Evolutionary conservation across 2,329 filamentous ascomycete species (phyloP).

Genomic region (Piedraia hortae): DNA sequence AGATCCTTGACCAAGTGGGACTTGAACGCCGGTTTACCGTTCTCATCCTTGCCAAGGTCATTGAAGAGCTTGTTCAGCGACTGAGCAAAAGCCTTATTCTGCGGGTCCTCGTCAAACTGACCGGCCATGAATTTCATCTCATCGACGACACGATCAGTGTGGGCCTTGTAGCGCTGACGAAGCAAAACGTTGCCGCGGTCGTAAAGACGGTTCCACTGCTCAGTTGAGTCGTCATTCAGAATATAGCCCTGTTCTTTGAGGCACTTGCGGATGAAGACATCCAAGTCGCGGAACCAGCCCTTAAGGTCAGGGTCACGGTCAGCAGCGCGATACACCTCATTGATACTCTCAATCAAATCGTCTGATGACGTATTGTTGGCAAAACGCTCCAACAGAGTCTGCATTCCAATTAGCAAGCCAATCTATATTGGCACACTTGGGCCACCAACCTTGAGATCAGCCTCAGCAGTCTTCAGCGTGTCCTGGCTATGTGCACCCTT

Average conservation of each 20-base stretch:
- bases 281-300: slow-evolving; percentile 59
- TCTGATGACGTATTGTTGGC: slow-evolving; percentile 80
- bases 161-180: slow-evolving; percentile 59
- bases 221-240: slow-evolving; percentile 49
- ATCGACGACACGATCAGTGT: slow-evolving; percentile 66
- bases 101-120: slow-evolving; percentile 68
- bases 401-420: slow-evolving; percentile 23
- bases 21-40: slow-evolving; percentile 74
- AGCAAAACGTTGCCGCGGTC: slow-evolving; percentile 68
- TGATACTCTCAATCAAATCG: slow-evolving; percentile 61
- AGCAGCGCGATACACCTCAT: slow-evolving; percentile 63
- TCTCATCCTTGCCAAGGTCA: slow-evolving; percentile 65
- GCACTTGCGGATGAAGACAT: slow-evolving; percentile 54
- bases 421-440: slow-evolving; percentile 14
- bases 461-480: slow-evolving; percentile 42
- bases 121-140: slow-evolving; percentile 72
- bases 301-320: slow-evolving; percentile 67
- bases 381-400: slow-evolving; percentile 77
- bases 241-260: slow-evolving; percentile 79
- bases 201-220: slow-evolving; percentile 62
- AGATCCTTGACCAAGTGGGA: slow-evolving; percentile 75
- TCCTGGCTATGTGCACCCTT: slow-evolving; percentile 41
- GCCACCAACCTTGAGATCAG: slow-evolving; percentile 41
- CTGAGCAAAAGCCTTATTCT: slow-evolving; percentile 55
- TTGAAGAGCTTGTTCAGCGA: slow-evolving; percentile 64